Conservation (phyloP, 2,329 filamentous ascomycete species). For the Ascocoryne sarcoides region DNA sequence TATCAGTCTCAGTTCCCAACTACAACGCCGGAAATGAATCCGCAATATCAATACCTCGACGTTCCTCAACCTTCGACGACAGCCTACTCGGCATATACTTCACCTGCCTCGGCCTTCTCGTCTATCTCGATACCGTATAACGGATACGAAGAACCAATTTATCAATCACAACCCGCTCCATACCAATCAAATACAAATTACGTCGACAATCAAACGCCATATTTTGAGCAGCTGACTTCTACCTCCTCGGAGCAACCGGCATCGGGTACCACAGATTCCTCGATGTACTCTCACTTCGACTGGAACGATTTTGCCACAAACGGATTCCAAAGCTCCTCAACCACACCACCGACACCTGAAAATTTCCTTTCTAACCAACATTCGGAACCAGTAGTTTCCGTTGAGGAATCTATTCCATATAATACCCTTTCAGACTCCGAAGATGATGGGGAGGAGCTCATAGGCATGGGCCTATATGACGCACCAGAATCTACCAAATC, state of each 20-base stretch:
- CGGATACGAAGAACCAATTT: slow-evolving; percentile 21
- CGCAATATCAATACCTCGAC: slow-evolving; percentile 17
- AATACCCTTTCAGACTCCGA: slow-evolving; percentile 45
- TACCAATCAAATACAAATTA: slow-evolving; percentile 10
- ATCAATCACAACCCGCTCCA: slow-evolving; percentile 8
- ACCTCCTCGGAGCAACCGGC: slow-evolving; percentile 9
- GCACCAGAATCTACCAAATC: slow-evolving; percentile 47
- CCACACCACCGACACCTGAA: slow-evolving; percentile 51
- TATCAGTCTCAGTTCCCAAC: slow-evolving; percentile 30
- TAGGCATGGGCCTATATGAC: slow-evolving; percentile 80
- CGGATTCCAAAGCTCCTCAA: slow-evolving; percentile 35
- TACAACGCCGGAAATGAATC: slow-evolving; percentile 31
- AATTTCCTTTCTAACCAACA: slow-evolving; percentile 46
- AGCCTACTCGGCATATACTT: slow-evolving; percentile 49
- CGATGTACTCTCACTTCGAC: slow-evolving; percentile 28
- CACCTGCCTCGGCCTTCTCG: slow-evolving; percentile 46
- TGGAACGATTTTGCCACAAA: slow-evolving; percentile 41
- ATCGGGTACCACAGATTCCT: slow-evolving; percentile 14
- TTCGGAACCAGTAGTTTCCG: slow-evolving; percentile 35
- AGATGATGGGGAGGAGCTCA: slow-evolving; percentile 57
- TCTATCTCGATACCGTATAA: slow-evolving; percentile 41
- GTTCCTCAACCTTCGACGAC: slow-evolving; percentile 39
- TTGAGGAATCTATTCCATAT: slow-evolving; percentile 41
- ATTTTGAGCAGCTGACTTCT: slow-evolving; percentile 9
- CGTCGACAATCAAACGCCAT: slow-evolving; percentile 10